Evolutionary conservation across 2,329 filamentous ascomycete species (phyloP), one percentile per base, ranked within the genome.

Genomic region (Sporothrix variecibatus): DNA sequence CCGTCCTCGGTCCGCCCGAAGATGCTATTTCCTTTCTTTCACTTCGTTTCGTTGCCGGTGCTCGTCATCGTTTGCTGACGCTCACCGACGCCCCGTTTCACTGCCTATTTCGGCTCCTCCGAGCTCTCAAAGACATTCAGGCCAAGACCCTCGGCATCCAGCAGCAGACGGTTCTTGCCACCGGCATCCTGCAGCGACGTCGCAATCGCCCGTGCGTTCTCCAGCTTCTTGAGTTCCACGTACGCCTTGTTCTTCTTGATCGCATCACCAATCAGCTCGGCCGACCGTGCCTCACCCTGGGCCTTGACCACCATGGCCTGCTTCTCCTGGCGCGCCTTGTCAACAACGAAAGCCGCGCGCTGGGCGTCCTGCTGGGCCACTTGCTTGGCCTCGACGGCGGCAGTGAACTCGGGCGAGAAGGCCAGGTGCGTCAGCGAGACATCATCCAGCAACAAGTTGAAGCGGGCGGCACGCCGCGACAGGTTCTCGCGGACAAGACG

Each of bases 231-330:
- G 81, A 99, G 89, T 85, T 98, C 96, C 77, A 99, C 90, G 83
- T 99, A 99, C 77, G 94, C 93, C 86, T 95, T 93, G 87, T 89
- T 97, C 92, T 98, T 99, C 93, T 98, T 99, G 91, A 99, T 97
- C 76, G 96, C 96, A 72, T 99, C 96, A 84, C 96, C 96, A 80
- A 99, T 98, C 77, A 99, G 91, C 86, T 99, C 95, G 65, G 96
- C 96, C 53, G 96, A 98, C 78, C 96, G 93, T 69, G 96, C 96
- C 86, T 99, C 96, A 94, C 96, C 96, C 90, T 98, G 96, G 3
- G 96, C 96, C 85, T 94, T 94, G 81, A 99, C 96, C 73, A 99
- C 94, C 87, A 95, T 98, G 79, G 96, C 96, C 86, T 99, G 96
- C 88, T 99, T 99, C 89, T 99, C 96, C 85, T 99, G 96, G 78